These are phyloP conservation scores for Fusarium heterosporum DNA, from an alignment of 2,329 filamentous ascomycete genomes.

Conservation along the genomic window DNA sequence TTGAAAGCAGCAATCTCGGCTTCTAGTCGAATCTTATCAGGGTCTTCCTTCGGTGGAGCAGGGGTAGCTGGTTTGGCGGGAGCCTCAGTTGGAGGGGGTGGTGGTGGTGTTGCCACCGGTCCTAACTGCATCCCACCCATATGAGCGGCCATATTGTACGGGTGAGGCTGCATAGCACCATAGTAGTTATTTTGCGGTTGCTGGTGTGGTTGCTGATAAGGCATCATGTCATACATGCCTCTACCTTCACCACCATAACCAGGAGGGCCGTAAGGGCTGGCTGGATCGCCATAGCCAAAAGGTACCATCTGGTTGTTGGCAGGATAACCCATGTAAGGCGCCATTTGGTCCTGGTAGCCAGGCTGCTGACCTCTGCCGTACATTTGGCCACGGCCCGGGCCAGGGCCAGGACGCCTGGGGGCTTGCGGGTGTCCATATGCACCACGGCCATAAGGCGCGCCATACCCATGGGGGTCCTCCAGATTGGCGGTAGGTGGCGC, in stretches of 20 bases:
- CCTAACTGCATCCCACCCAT: constrained; percentile 56
- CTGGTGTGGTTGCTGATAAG: constrained; percentile 55
- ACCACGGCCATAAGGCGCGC: constrained; percentile 56
- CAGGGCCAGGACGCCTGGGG: constrained; percentile 18
- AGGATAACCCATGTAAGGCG: constrained; percentile 56
- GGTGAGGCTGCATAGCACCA: constrained; percentile 44
- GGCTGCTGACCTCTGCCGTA: constrained; percentile 51
- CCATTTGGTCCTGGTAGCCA: constrained; percentile 62
- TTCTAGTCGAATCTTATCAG: constrained; percentile 71
- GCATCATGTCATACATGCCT: constrained; percentile 63
- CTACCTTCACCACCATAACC: constrained; percentile 56
- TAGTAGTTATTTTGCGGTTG: constrained; percentile 48
- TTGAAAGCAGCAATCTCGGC: constrained; percentile 67
- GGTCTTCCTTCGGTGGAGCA: constrained; percentile 58
- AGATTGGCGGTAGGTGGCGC: constrained; percentile 65
- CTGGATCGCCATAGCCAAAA: constrained; percentile 51
- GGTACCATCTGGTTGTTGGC: constrained; percentile 61
- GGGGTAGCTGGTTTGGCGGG: constrained; percentile 57
- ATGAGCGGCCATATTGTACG: constrained; percentile 49
- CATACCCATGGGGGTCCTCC: constrained; percentile 74
- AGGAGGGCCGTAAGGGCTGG: constrained; percentile 57
- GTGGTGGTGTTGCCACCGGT: constrained; percentile 48
- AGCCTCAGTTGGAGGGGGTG: constrained; percentile 54
- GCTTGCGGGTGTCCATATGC: constrained; percentile 43
- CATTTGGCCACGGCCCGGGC: constrained; percentile 32